Evolutionary conservation across 768 basidiomycete species (phyloP).

Genomic region (Mycena latifolia): DNA sequence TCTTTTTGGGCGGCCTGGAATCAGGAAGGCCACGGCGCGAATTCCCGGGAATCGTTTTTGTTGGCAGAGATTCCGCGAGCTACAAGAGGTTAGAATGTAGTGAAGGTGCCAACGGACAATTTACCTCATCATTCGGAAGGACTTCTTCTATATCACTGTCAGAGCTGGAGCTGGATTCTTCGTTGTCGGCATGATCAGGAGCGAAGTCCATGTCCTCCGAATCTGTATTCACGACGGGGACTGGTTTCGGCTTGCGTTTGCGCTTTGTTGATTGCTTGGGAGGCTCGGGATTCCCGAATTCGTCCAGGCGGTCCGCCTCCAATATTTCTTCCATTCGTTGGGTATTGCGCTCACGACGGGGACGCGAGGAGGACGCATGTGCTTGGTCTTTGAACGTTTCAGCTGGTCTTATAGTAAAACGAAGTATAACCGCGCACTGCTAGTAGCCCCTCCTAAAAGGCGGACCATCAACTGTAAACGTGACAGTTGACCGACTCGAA

Average conservation of each 20-base stretch:
- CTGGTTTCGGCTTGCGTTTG: too few relatives aligned
- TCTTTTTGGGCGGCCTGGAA: not conserved
- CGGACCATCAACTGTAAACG: not conserved
- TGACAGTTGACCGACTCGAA: not conserved
- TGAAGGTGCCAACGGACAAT: not conserved
- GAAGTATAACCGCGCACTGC: not conserved
- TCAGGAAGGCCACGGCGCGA: not conserved
- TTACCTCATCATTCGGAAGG: not conserved
- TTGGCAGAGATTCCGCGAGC: not conserved
- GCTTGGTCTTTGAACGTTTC: not conserved
- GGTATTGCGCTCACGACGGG: too few relatives aligned
- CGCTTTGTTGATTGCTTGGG: too few relatives aligned
- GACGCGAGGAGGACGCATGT: too few relatives aligned
- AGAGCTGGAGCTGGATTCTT: too few relatives aligned
- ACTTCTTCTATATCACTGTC: constrained; percentile 8
- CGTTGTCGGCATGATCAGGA: not conserved
- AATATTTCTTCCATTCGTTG: too few relatives aligned
- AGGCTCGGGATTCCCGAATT: too few relatives aligned
- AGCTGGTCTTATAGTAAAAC: not conserved
- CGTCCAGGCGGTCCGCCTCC: too few relatives aligned
- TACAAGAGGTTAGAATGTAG: not conserved
- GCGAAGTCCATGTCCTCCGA: not conserved
- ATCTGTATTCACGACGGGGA: not conserved
- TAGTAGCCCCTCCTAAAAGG: not conserved
- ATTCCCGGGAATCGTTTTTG: not conserved